Conservation (phyloP, 495 filamentous ascomycete species). For the Zalerion maritima region DNA sequence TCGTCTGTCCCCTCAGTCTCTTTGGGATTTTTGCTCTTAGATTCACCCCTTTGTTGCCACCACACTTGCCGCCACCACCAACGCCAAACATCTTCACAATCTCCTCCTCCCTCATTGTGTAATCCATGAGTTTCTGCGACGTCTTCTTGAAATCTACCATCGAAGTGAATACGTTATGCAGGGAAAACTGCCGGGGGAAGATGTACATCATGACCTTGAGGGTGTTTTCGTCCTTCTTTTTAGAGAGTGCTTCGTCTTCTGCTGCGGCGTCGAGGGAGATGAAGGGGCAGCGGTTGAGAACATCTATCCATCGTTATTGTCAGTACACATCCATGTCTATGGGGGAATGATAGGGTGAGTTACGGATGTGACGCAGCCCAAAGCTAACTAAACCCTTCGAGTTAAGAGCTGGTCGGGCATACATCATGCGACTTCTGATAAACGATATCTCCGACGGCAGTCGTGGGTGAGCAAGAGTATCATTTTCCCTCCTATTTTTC, state of each 20-base stretch:
- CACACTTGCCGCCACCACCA: constrained; percentile 8
- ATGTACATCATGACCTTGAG: constrained; percentile 78
- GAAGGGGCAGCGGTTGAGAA: constrained; percentile 60
- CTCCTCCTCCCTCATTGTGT: constrained; percentile 70
- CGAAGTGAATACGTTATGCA: constrained; percentile 84
- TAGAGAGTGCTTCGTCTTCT: not conserved
- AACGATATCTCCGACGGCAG: constrained; percentile 55
- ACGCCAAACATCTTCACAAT: constrained; percentile 34
- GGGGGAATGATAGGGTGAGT: constrained; percentile 21
- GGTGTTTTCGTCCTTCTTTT: constrained; percentile 37
- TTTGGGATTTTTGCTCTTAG: constrained; percentile 45
- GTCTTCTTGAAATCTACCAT: constrained; percentile 47
- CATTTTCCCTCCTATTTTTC: too few relatives aligned
- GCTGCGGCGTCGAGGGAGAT: constrained; percentile 3
- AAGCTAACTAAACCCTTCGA: constrained; percentile 49
- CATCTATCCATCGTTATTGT: constrained; percentile 40
- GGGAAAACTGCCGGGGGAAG: constrained; percentile 77
- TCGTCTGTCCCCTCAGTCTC: constrained; percentile 48
- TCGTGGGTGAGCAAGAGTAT: too few relatives aligned
- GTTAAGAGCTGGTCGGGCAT: constrained; percentile 58
- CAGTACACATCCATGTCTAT: constrained; percentile 1
- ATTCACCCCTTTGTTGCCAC: constrained; percentile 5
- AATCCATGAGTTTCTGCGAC: constrained; percentile 60
- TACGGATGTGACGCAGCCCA: constrained; percentile 72
- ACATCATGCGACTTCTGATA: constrained; percentile 73